Evolutionary conservation across 2,329 filamentous ascomycete species (phyloP).

Genomic region (Xylaria arbuscula): DNA sequence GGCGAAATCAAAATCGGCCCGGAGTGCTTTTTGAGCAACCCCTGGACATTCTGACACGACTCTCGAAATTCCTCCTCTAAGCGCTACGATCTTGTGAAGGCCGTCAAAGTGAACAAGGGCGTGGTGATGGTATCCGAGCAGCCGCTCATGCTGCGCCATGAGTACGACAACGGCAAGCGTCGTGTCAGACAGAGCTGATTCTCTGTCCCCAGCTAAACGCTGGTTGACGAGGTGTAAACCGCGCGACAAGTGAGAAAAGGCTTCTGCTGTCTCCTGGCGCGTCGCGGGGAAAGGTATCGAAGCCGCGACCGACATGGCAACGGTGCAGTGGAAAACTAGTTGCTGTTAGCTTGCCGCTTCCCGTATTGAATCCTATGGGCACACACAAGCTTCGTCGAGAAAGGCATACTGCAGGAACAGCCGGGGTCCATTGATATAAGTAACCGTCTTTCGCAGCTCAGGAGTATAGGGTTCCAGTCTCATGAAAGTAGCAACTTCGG

Average conservation of each 20-base stretch:
- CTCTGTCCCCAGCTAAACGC: constrained; percentile 37
- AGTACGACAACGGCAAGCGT: constrained; percentile 48
- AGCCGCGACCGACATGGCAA: constrained; percentile 42
- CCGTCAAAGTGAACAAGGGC: constrained; percentile 49
- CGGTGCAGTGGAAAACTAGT: constrained; percentile 46
- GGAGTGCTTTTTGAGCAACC: constrained; percentile 43
- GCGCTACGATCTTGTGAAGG: constrained; percentile 46
- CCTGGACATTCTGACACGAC: constrained; percentile 37
- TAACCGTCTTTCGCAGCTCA: constrained; percentile 23
- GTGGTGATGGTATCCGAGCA: constrained; percentile 40
- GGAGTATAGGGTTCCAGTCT: constrained; percentile 20
- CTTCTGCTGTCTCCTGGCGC: constrained; percentile 33
- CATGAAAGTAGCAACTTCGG: constrained; percentile 28
- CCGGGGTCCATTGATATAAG: constrained; percentile 10
- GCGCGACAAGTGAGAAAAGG: constrained; percentile 44
- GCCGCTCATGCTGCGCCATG: constrained; percentile 45
- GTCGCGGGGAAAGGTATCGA: constrained; percentile 4
- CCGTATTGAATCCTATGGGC: no score
- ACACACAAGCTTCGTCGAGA: constrained; percentile 50
- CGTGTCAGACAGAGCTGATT: constrained; percentile 43
- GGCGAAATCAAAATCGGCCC: constrained; percentile 46
- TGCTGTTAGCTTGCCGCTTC: not conserved
- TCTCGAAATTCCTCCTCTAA: constrained; percentile 47
- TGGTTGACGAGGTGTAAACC: constrained; percentile 47
- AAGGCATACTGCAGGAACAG: constrained; percentile 47